Percentiles rank a stretch among this genome's conserved stretches.
Conservation (phyloP, 2,329 filamentous ascomycete genomes). For the Aspergillus ibericus region DNA sequence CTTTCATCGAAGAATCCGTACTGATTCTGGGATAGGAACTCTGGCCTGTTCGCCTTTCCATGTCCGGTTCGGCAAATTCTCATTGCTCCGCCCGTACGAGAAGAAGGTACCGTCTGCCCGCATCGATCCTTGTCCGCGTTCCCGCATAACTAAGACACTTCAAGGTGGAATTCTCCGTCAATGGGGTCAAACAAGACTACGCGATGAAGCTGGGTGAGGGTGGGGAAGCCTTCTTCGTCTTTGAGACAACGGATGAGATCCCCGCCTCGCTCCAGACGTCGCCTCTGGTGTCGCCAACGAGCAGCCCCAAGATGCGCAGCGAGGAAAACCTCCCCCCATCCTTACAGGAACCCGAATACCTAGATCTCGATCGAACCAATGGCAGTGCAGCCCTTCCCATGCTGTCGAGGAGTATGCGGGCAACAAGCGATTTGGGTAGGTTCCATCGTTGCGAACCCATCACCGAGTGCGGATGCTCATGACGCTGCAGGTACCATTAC, state of each 20-base stretch:
- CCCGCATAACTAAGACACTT: conserved; percentile 12
- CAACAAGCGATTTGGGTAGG: conserved; percentile 49
- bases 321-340: conserved; percentile 33
- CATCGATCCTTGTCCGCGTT: background rate
- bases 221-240: conserved; percentile 98
- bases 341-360: conserved; percentile 52
- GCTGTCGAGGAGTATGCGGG: conserved; percentile 35
- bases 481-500: conserved; percentile 37
- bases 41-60: conserved; percentile 95
- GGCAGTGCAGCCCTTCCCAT: conserved; percentile 29
- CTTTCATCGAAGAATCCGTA: background rate
- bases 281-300: conserved; percentile 84
- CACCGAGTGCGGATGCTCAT: conserved; percentile 6
- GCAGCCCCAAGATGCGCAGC: conserved; percentile 63
- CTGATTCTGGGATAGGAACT: conserved; percentile 45
- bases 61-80: conserved; percentile 98
- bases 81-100: conserved; percentile 87
- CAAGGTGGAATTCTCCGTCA: conserved; percentile 92
- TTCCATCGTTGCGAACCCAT: background rate
- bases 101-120: conserved; percentile 65
- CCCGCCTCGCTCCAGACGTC: conserved; percentile 94
- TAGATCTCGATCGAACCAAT: conserved; percentile 44
- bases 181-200: conserved; percentile 86
- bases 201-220: conserved; percentile 98
- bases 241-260: conserved; percentile 88